phyloP scores from a whole-genome alignment of 257 asterid genomes.

The Ballota nigra region DNA sequence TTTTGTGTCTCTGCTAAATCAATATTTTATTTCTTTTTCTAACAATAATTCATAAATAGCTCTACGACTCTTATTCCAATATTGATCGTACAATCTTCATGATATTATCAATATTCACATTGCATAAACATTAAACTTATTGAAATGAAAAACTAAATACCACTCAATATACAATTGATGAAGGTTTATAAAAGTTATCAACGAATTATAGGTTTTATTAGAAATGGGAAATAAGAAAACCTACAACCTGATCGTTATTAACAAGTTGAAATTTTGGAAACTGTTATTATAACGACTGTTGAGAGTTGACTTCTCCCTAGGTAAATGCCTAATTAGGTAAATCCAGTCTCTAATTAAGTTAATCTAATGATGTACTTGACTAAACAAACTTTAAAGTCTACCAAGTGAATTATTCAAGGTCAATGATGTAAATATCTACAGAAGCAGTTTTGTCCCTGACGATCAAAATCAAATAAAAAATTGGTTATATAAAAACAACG shows the following conservation, averaged over 20 bases:
- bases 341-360: not conserved
- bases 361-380: not conserved
- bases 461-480: not conserved
- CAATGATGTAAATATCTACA: not conserved
- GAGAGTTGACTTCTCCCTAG: not conserved
- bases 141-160: no score
- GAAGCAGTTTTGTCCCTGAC: not conserved
- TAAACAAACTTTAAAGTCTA: not conserved
- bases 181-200: no score
- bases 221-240: not conserved
- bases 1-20: no score
- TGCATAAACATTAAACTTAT: no score
- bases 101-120: not conserved
- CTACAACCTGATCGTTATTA: not conserved
- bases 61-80: not conserved
- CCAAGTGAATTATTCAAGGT: not conserved
- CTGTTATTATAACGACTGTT: not conserved
- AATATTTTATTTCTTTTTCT: no score
- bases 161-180: no score
- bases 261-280: not conserved
- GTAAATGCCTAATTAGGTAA: conserved; percentile 12
- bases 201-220: not conserved
- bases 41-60: no score
- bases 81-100: not conserved
- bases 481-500: not conserved